These are phyloP conservation scores for Ensete glaucum DNA, from an alignment of 176 grass and related monocot genomes.

Conservation along the genomic window DNA sequence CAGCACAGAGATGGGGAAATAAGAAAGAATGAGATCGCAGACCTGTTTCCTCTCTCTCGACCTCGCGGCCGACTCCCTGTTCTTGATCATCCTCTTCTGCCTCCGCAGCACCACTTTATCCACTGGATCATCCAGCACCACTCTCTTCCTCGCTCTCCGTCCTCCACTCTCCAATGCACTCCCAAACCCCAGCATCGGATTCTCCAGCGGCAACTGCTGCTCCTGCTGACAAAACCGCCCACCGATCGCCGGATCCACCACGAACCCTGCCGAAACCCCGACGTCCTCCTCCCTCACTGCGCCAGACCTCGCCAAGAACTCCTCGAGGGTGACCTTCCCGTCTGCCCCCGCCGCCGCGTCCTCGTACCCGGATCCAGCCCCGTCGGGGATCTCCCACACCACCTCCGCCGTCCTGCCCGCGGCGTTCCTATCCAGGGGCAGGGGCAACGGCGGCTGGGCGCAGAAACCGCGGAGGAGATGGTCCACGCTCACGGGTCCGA, in stretches of 20 bases:
- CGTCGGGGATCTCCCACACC: not conserved
- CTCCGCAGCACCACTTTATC: not conserved
- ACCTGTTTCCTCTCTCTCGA: constrained; percentile 25
- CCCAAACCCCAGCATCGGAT: constrained; percentile 1
- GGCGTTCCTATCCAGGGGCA: not conserved
- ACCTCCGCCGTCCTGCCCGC: not conserved
- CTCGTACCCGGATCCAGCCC: not conserved
- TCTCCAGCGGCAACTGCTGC: not conserved
- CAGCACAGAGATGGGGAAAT: not conserved
- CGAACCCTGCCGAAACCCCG: not conserved
- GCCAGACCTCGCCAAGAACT: constrained; percentile 5
- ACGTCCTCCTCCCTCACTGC: constrained; percentile 2
- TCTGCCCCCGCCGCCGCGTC: not conserved
- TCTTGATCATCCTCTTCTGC: constrained; percentile 25
- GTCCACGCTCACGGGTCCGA: not conserved
- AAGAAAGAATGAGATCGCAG: not conserved
- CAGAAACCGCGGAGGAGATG: not conserved
- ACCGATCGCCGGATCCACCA: not conserved
- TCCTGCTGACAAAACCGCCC: not conserved
- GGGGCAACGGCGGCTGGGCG: not conserved
- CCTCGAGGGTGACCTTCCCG: constrained; percentile 12
- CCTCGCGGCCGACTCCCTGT: constrained; percentile 20
- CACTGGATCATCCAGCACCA: not conserved
- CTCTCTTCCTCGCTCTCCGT: not conserved
- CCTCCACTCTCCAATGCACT: not conserved